A percentile compares a stretch with the other conserved stretches of the same genome.
phyloP scores from a whole-genome alignment of 345 rosid genomes.

The Camelina sativa region DNA sequence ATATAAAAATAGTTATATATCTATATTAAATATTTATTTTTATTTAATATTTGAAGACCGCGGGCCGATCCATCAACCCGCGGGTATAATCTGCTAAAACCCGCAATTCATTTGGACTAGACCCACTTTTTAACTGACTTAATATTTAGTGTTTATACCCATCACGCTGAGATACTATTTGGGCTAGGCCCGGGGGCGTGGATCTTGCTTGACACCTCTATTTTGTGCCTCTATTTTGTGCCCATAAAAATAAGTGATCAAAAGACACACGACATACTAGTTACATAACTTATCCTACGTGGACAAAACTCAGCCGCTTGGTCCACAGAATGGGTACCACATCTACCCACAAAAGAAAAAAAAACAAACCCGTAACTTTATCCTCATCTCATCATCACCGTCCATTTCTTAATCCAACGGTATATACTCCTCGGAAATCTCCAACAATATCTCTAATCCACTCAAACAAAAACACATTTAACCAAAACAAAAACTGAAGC shows the following conservation, averaged over 20 bases:
- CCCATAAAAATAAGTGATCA: constrained; percentile 22
- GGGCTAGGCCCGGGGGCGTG: too few relatives aligned
- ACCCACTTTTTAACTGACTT: too few relatives aligned
- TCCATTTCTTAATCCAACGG: constrained; percentile 58
- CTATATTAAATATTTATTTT: too few relatives aligned
- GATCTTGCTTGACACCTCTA: too few relatives aligned
- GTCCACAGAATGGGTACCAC: constrained; percentile 33
- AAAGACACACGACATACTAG: neutral
- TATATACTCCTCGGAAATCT: constrained; percentile 39
- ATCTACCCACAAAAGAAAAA: neutral
- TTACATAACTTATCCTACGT: constrained; percentile 39
- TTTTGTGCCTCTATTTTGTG: too few relatives aligned
- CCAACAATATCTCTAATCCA: constrained; percentile 62
- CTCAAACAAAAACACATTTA: constrained; percentile 14
- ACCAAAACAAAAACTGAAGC: constrained; percentile 20
- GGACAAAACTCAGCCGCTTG: constrained; percentile 41
- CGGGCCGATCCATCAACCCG: too few relatives aligned
- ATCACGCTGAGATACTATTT: too few relatives aligned
- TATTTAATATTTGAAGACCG: too few relatives aligned
- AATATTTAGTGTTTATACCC: too few relatives aligned
- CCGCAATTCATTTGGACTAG: too few relatives aligned
- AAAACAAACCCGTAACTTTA: constrained; percentile 44
- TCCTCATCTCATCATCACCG: constrained; percentile 63
- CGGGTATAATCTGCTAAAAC: too few relatives aligned
- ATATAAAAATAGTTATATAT: too few relatives aligned